Base-by-base conservation (phyloP, 2,329 filamentous ascomycete species). In the Alternaria triticimaculans region DNA sequence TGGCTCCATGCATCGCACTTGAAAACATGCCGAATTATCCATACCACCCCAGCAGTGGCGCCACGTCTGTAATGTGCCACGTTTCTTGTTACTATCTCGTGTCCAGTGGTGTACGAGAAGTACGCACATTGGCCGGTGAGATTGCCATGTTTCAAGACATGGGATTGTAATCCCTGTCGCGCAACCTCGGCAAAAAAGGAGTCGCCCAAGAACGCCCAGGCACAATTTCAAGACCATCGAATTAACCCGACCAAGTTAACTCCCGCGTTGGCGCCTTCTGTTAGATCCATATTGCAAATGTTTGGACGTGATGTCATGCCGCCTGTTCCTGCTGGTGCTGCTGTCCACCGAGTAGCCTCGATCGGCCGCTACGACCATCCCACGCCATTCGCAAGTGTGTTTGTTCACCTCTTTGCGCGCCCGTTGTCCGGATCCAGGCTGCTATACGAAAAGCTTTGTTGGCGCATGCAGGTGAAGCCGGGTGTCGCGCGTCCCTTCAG, bases 271-370 rank as follows among this genome's bases (percentile, higher is more conserved):
- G 37, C 21, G 46, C 59, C 37, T 46, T 41, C 18, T 15, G 53
- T 18, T 37, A 45, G 25, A 33, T 26, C 56, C 50, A 51, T 33
- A 28, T 1, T 41, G 15, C 37, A 41, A 41, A 41, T 41, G 37
- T 12, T 18, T 49, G 9, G 11, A 8, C 10, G 12, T 63, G 60
- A 63, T 60, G 56, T 63, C 60, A 63, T 63, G 49, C 60, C 50
- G 60, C 50, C 45, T 44, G 56, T 55, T 37, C 56, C 50, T 59
- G 56, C 33, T 44, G 56, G 50, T 37, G 50, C 50, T 55, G 56
- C 26, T 58, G 49, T 51, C 49, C 28, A 51, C 49, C 18, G 28
- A 30, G 12, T 51, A 54, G 51, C 43, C 58, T 33, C 5, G 58
- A 46, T 44, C n/a, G 28, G 25, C 41, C 49, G 56, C 48, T 30